These are phyloP conservation scores for Fusarium sp. DNA, from an alignment of 2,329 filamentous ascomycete genomes.

Conservation along the genomic window DNA sequence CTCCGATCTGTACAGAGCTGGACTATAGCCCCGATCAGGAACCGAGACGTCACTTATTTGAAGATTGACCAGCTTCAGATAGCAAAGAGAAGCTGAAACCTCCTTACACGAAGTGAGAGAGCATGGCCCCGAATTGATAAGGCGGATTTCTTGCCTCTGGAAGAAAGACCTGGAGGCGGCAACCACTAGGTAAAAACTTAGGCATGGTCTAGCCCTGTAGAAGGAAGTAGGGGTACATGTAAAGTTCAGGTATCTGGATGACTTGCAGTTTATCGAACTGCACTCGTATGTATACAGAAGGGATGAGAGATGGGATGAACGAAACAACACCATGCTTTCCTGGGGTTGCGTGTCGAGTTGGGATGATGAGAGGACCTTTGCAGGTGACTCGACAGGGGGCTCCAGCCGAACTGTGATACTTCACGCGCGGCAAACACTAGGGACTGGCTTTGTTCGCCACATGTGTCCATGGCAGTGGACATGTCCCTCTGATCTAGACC, in stretches of 20 bases:
- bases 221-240: slow-evolving; percentile 27
- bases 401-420: slow-evolving; percentile 19
- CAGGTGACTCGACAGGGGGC: slow-evolving; percentile 34
- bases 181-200: slow-evolving; percentile 21
- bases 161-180: slow-evolving; percentile 21
- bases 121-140: background rate
- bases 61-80: slow-evolving; percentile 6
- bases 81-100: background rate
- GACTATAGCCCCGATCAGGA: slow-evolving; percentile 4
- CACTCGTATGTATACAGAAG: slow-evolving; percentile 10
- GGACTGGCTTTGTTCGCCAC: slow-evolving; percentile 22
- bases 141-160: background rate
- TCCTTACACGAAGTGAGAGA: slow-evolving; percentile 3
- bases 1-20: slow-evolving; percentile 5
- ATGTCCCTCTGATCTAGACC: slow-evolving; percentile 20
- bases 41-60: slow-evolving; percentile 21
- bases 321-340: slow-evolving; percentile 37
- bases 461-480: background rate
- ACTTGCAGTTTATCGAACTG: slow-evolving; percentile 11
- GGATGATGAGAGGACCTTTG: slow-evolving; percentile 43
- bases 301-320: slow-evolving; percentile 38
- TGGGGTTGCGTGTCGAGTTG: slow-evolving; percentile 29
- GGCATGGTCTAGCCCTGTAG: slow-evolving; percentile 12
- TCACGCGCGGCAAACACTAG: slow-evolving; percentile 19
- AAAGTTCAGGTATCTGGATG: slow-evolving; percentile 22